Base-by-base conservation (phyloP, 192 early-diverging fungal species). In the Phycomyces blakesleeanus region DNA sequence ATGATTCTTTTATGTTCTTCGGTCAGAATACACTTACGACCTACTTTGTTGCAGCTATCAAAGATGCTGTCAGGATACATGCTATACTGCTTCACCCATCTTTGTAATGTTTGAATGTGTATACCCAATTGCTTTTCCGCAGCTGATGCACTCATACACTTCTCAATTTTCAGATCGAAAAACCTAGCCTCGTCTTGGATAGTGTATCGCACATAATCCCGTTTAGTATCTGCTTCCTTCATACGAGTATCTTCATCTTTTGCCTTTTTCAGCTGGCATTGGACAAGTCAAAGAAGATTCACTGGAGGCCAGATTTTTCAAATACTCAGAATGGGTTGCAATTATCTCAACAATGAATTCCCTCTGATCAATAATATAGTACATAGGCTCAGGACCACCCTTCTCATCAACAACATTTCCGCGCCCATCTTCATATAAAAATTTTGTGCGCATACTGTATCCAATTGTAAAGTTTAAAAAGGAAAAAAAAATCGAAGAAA, bases 151-250 rank as follows among this genome's bases (percentile, higher is more conserved):
- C 18, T 58, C 56, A 58, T 58, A 58, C 56, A 58, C 38, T 58
- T 58, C 40, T 41, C 56, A 58, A 40, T 58, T 38, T 58, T 58
- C 56, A 58, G 56, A 58, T 58, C 29, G 22, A 60, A 60, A 49
- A 60, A 55, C 25, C 5, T 55, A 60, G 40, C 44, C 29, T 60
- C 49, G 27, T 60, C 59, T 38, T 60, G 59, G 24, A 50, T 44
- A 21, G 44, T 60, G 21, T 60, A 55, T 26, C 53, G 53, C 53
- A 55, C 53, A 55, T 55, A 55, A 6, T 55, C 53, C 26, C 53
- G 25, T 55, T 55, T 55, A 26, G 54, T 25, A 27, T 55, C 16
- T 55, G 53, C 25, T 22, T 55, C 53, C 53, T 55, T 55, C 53
- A 55, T 55, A 55, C 22, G 20, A 27, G 27, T 27, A 55, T 55